Percentiles rank a stretch among this genome's conserved stretches.
These are phyloP conservation scores for Brassica cretica DNA, from an alignment of 345 rosid genomes.

Conservation along the genomic window DNA sequence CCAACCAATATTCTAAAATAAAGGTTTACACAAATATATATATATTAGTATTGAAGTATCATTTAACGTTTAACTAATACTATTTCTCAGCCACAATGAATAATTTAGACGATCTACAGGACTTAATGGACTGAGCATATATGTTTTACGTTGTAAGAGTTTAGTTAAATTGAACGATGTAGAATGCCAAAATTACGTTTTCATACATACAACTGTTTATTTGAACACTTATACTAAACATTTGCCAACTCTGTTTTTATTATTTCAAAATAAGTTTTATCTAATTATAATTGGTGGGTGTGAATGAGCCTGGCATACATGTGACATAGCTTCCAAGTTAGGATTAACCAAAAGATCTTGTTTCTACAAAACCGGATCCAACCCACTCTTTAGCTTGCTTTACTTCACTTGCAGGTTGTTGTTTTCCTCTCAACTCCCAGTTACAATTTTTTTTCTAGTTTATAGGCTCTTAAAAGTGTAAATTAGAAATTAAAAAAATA, in stretches of 20 bases:
- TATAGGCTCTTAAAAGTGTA: not conserved
- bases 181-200: not conserved
- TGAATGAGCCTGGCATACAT: conserved; percentile 39
- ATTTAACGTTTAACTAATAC: not conserved
- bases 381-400: conserved; percentile 37
- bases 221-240: not conserved
- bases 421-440: conserved; percentile 21
- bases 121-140: not conserved
- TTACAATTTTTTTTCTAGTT: not conserved
- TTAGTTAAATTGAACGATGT: not conserved
- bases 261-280: not conserved
- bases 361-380: conserved; percentile 33
- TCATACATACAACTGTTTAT: not conserved
- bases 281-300: conserved; percentile 28
- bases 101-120: not conserved
- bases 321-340: conserved; percentile 42
- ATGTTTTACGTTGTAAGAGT: not conserved
- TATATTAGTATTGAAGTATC: not conserved
- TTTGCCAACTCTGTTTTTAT: not conserved
- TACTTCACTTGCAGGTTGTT: conserved; percentile 41
- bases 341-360: conserved; percentile 36
- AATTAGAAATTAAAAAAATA: not conserved
- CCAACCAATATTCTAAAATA: conserved; percentile 15
- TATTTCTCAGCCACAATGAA: not conserved
- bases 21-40: not conserved